Evolutionary conservation across 2,329 filamentous ascomycete species (phyloP).

Genomic region (Aspergillus terreus): DNA sequence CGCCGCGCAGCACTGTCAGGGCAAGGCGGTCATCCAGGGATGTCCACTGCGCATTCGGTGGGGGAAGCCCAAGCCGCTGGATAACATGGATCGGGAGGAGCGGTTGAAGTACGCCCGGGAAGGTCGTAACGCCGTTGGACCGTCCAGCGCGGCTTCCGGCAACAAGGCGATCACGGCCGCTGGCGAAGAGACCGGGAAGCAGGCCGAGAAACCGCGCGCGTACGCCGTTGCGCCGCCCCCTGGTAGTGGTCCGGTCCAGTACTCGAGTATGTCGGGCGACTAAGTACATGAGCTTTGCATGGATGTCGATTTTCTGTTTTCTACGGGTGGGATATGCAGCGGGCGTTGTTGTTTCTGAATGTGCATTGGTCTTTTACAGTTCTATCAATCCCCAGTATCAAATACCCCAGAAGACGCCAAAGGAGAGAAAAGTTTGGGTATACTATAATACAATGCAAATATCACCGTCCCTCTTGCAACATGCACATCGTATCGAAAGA

Average conservation of each 20-base stretch:
- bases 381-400: slow-evolving; percentile 21
- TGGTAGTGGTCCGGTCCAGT: slow-evolving; percentile 71
- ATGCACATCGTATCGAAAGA: not conserved
- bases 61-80: slow-evolving; percentile 88
- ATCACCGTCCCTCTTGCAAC: slow-evolving; percentile 6
- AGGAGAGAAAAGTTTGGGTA: slow-evolving; percentile 33
- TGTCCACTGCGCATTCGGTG: slow-evolving; percentile 87
- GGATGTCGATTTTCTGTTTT: slow-evolving; percentile 6
- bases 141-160: slow-evolving; percentile 37
- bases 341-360: slow-evolving; percentile 29
- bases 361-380: slow-evolving; percentile 20
- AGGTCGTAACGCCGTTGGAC: slow-evolving; percentile 59
- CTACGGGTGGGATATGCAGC: slow-evolving; percentile 23
- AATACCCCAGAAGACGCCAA: slow-evolving; percentile 31
- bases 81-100: slow-evolving; percentile 85
- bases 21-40: slow-evolving; percentile 82
- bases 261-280: slow-evolving; percentile 80
- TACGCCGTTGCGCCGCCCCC: slow-evolving; percentile 70
- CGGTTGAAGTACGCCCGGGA: slow-evolving; percentile 76
- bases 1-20: slow-evolving; percentile 79
- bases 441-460: slow-evolving; percentile 35
- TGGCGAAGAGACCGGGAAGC: slow-evolving; percentile 41
- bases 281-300: slow-evolving; percentile 36
- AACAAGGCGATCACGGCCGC: slow-evolving; percentile 33
- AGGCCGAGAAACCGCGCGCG: slow-evolving; percentile 27